Base-by-base conservation (phyloP, 805 yeast species). In the Cephaloascus albidus region DNA sequence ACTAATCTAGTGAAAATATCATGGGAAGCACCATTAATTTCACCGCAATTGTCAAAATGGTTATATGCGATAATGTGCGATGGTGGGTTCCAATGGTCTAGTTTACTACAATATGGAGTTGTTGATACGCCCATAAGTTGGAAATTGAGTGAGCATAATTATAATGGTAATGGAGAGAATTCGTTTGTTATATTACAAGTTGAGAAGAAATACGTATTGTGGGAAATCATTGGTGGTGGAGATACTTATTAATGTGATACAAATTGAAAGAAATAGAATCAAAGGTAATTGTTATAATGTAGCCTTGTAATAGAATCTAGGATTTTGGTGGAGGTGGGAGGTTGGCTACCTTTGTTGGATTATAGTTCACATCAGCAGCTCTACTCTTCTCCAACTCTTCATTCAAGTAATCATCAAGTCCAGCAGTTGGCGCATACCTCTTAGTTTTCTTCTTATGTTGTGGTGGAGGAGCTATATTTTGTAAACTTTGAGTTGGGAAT, bases 341-440 rank as follows among this genome's bases (percentile, higher is more conserved):
- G 4, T 47, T 39, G 2, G 39, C 39, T 20, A 37, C 37, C 14
- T 32, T 33, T 14, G 38, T 18, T 19, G 37, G 18, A 26, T n/a
- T 23, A n/a, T 42, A 35, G 17, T 46, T 50, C 10, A 49, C 43
- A 37, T 67, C 72, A 35, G 45, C 36, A 32, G 57, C 60, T 40
- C 65, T 65, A 1, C 71, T 65, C 42, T 60, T 65, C 23, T 57
- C 60, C 35, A 67, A 54, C 42, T 67, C 72, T 44, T 65, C 70
- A 42, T 65, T 63, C 70, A 67, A 63, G 41, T 58, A 63, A 36
- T 60, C 67, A 35, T 51, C 57, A 35, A 67, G 50, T 10, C 54
- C 66, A 20, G 45, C 53, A 14, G 53, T 50, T 8, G 48, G 39
- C 10, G 48, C 45, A 18, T 52, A 50, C 44, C 55, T 63, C 50